These are phyloP conservation scores for Ustilago trichophora DNA, from an alignment of 1,284 basidiomycete genomes.

Conservation along the genomic window DNA sequence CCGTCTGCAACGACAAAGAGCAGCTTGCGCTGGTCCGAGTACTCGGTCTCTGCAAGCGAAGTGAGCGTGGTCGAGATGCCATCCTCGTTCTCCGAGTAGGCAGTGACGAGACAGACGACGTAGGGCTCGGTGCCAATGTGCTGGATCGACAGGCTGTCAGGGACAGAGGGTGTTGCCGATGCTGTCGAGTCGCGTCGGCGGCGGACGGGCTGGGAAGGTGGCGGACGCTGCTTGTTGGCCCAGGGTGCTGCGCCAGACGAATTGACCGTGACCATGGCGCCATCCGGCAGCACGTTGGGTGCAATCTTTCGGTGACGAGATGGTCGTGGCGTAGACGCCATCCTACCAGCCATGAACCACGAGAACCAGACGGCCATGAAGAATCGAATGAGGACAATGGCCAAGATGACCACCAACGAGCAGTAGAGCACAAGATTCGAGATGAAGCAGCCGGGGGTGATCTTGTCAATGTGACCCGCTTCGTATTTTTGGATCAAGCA, in stretches of 20 bases:
- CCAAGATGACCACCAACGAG: constrained; percentile 89
- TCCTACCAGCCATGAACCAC: constrained; percentile 89
- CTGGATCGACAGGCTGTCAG: constrained; percentile 38
- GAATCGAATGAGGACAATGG: constrained; percentile 89
- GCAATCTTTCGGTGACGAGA: constrained; percentile 72
- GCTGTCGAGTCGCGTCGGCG: constrained; percentile 29
- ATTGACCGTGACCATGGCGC: constrained; percentile 87
- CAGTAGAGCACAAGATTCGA: constrained; percentile 88
- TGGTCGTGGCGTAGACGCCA: constrained; percentile 67
- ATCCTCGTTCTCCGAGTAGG: constrained; percentile 95
- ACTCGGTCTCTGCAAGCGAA: constrained; percentile 86
- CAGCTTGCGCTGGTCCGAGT: constrained; percentile 89
- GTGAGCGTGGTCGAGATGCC: constrained; percentile 90
- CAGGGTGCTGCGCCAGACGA: constrained; percentile 92
- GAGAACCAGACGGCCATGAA: constrained; percentile 95
- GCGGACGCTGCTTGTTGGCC: constrained; percentile 67
- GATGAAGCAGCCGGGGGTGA: constrained; percentile 94
- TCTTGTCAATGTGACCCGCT: constrained; percentile 94
- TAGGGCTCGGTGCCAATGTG: constrained; percentile 76
- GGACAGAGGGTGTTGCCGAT: constrained; percentile 31
- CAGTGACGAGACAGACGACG: constrained; percentile 92
- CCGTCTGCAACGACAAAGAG: constrained; percentile 96
- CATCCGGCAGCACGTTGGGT: constrained; percentile 68
- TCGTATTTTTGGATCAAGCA: constrained; percentile 60
- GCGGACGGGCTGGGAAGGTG: constrained; percentile 41